Evolutionary conservation across 176 grass and related monocot species (phyloP), one percentile per base, ranked within the genome.

Genomic region (Carex parvula): DNA sequence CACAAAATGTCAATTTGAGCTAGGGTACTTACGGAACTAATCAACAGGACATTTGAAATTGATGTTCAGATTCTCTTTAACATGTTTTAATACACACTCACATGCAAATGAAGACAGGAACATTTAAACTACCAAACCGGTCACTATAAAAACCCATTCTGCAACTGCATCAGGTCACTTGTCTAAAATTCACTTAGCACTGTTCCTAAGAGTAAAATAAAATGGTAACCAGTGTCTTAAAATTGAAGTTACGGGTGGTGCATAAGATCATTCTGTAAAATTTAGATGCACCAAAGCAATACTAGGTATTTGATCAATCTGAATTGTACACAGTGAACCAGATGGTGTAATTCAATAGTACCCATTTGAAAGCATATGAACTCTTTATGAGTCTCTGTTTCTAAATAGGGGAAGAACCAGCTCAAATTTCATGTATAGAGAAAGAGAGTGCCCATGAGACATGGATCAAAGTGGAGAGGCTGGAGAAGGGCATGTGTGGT

Each of bases 401-500:
- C n/a, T 76, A 54, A 6, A 30, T 16, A 57, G 68, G 20, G 14
- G 22, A 48, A 15, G 60, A 67, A 60, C 56, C 1, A 14, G 62
- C 50, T 14, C 67, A 39, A 17, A 29, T 83, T 63, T 91, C 95
- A 11, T 93, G 92, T 84, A 13, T 95, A 41, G 95, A 98, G 68
- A 75, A 33, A 21, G 89, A 8, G 32, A 90, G 22, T 21, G 89
- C 39, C 29, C 91, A 98, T 42, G 95, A 95, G 83, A 91, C 91
- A 1, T 95, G 95, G 95, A 73, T 95, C 66, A 88, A 91, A 66
- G 95, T 91, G 72, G 95, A 95, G 89, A 87, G 53, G 64, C 70
- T 93, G 80, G 89, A 95, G 83, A 88, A 91, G 59, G 92, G 95
- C 0, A 35, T 98, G 70, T 94, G 95, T 33, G 95, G 91, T 88